Evolutionary conservation across 2,329 filamentous ascomycete species (phyloP).

Genomic region (Cadophora malorum): DNA sequence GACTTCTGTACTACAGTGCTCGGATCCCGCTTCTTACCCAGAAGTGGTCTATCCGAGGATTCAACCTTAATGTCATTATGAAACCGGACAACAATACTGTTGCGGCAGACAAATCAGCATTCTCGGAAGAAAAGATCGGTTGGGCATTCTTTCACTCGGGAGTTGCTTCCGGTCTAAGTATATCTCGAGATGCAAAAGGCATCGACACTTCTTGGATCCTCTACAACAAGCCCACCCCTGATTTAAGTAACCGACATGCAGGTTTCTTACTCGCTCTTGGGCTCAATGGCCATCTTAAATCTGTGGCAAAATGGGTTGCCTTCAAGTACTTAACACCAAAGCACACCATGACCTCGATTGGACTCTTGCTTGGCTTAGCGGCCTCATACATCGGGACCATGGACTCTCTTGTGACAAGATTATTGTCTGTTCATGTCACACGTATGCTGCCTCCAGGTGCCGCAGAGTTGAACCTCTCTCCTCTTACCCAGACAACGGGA

Average conservation of each 20-base stretch:
- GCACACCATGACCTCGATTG: conserved; percentile 98
- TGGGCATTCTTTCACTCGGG: conserved; percentile 99
- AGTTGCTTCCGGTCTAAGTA: conserved; percentile 88
- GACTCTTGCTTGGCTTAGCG: conserved; percentile 87
- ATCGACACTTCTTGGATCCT: conserved; percentile 99
- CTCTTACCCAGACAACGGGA: conserved; percentile 91
- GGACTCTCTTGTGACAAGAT: conserved; percentile 91
- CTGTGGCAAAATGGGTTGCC: conserved; percentile 95
- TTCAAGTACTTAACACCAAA: conserved; percentile 99
- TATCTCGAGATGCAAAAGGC: conserved; percentile 86
- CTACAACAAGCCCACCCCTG: conserved; percentile 88
- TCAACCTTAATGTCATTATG: conserved; percentile 90
- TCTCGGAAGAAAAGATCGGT: conserved; percentile 94
- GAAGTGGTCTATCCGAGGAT: conserved; percentile 86
- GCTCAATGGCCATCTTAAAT: conserved; percentile 92
- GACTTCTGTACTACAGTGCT: conserved; percentile 85
- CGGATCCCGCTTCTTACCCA: conserved; percentile 90
- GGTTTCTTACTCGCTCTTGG: conserved; percentile 91
- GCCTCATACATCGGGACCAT: conserved; percentile 96
- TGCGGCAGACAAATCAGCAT: conserved; percentile 85
- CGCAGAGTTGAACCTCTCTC: conserved; percentile 91
- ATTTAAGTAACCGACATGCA: conserved; percentile 94
- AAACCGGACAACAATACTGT: conserved; percentile 91
- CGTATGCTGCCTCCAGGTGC: conserved; percentile 91
- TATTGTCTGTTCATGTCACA: conserved; percentile 95